Percentiles rank a stretch among this genome's conserved stretches.
Evolutionary conservation across 208 protist genomes (phyloP).

Genomic region (Crithidia expoeki): DNA sequence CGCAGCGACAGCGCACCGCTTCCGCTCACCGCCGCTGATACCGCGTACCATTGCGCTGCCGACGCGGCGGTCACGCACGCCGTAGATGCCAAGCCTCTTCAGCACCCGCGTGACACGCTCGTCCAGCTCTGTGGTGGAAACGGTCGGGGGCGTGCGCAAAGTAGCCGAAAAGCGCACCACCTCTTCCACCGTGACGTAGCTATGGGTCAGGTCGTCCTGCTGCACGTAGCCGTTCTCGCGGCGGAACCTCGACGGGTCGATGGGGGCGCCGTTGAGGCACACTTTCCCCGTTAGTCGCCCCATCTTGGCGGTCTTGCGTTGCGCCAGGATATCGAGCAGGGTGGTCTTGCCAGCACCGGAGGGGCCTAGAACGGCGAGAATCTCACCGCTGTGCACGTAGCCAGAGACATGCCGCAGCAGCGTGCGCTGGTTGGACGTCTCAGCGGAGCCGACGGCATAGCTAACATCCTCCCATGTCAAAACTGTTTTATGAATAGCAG

Average conservation of each 20-base stretch:
- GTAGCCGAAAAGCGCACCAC: constrained; percentile 66
- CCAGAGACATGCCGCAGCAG: constrained; percentile 64
- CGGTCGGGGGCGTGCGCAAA: constrained; percentile 50
- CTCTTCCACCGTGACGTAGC: constrained; percentile 74
- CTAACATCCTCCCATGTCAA: constrained; percentile 62
- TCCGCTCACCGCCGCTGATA: constrained; percentile 79
- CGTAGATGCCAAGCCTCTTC: constrained; percentile 55
- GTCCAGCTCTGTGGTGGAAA: constrained; percentile 26
- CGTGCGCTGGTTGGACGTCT: constrained; percentile 15
- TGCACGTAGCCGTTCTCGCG: constrained; percentile 74
- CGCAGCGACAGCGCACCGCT: constrained; percentile 68
- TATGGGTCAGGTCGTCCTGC: constrained; percentile 79
- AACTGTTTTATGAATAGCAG: constrained; percentile 11
- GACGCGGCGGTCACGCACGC: constrained; percentile 49
- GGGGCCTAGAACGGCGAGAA: constrained; percentile 79
- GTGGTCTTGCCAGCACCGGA: constrained; percentile 85
- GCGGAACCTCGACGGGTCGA: constrained; percentile 36
- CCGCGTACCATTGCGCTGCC: constrained; percentile 55
- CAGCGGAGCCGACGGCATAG: constrained; percentile 34
- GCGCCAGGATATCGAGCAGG: constrained; percentile 76
- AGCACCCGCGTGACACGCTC: constrained; percentile 22
- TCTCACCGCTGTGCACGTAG: constrained; percentile 54
- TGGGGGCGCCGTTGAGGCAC: constrained; percentile 46
- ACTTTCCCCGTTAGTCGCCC: constrained; percentile 47
- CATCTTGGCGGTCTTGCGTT: constrained; percentile 25